Evolutionary conservation across 179 eudicot genomes (phyloP).

Genomic region (Silene vulgaris): DNA sequence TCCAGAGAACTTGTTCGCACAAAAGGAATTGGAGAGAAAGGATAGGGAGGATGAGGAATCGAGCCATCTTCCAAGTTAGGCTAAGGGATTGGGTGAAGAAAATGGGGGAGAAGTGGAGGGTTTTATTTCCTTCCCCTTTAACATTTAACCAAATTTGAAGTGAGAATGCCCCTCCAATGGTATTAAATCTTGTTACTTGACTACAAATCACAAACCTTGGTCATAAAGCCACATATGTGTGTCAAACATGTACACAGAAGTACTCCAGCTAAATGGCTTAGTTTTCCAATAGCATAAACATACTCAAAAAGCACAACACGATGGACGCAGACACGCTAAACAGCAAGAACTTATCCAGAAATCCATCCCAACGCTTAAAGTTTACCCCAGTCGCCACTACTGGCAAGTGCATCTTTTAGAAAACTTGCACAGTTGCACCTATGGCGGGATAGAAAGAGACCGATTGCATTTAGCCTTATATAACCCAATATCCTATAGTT

Average conservation of each 20-base stretch:
- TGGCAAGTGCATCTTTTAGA: neutral
- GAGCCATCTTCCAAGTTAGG: constrained; percentile 1
- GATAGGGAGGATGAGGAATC: neutral
- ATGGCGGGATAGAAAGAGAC: neutral
- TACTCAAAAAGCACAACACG: neutral
- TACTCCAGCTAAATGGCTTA: neutral
- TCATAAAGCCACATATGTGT: neutral
- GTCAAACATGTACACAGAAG: neutral
- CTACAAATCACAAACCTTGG: no score
- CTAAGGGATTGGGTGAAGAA: neutral
- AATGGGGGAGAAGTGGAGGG: neutral
- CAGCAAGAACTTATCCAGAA: constrained; percentile 7
- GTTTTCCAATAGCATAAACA: neutral
- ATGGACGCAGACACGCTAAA: neutral
- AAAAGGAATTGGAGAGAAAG: neutral
- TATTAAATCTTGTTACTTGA: no score
- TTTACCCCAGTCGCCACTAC: neutral
- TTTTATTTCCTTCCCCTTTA: neutral
- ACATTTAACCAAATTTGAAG: neutral
- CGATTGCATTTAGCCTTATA: neutral
- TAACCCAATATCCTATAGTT: neutral
- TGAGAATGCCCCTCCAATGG: neutral
- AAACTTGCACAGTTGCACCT: neutral
- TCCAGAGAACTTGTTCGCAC: neutral
- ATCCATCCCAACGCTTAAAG: neutral